Conservation (phyloP, 768 basidiomycete species). For the Phylloporus scabripes region DNA sequence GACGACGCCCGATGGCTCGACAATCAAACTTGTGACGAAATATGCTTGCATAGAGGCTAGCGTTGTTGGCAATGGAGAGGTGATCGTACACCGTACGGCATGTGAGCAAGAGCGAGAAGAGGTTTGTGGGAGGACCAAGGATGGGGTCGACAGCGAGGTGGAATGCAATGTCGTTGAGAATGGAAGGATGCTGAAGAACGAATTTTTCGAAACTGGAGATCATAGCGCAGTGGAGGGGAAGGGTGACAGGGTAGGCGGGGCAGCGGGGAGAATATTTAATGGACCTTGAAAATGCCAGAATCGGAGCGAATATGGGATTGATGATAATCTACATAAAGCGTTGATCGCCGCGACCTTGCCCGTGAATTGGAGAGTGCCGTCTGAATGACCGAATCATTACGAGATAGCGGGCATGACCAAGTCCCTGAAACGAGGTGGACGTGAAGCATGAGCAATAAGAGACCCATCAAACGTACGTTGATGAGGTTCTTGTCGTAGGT, state of each 20-base stretch:
- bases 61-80: conserved; percentile 33
- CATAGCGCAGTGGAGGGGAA: background rate
- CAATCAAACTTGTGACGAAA: conserved; percentile 44
- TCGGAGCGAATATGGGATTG: conserved; percentile 31
- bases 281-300: conserved; percentile 19
- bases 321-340: conserved; percentile 33
- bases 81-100: conserved; percentile 34
- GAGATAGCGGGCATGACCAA: conserved; percentile 23
- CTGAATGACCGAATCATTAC: conserved; percentile 32
- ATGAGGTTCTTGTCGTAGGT: background rate
- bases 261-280: conserved; percentile 24
- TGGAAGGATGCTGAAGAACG: conserved; percentile 8
- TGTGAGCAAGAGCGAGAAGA: conserved; percentile 36
- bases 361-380: conserved; percentile 28
- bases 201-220: conserved; percentile 18
- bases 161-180: conserved; percentile 40
- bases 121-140: conserved; percentile 40
- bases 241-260: conserved; percentile 2
- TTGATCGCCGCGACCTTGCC: conserved; percentile 36
- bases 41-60: conserved; percentile 38
- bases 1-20: conserved; percentile 35
- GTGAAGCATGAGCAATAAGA: conserved; percentile 1
- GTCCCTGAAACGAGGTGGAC: conserved; percentile 26
- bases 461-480: background rate
- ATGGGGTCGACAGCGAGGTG: conserved; percentile 34